Conservation (phyloP, 2,329 filamentous ascomycete species). For the Iodosphaeria phyllophila region DNA sequence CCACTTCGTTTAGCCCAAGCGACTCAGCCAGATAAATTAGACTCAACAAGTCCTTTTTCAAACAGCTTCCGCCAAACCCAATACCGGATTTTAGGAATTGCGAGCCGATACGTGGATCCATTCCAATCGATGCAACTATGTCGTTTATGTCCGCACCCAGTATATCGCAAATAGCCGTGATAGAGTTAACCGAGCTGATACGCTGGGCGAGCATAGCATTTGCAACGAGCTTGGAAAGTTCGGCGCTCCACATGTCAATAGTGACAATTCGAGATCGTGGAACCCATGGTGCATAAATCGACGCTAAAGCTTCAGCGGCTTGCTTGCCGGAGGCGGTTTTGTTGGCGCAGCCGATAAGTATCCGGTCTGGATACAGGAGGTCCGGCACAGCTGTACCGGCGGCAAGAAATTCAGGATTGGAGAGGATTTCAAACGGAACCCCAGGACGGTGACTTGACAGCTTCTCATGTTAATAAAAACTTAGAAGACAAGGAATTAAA, state of each 20-base stretch:
- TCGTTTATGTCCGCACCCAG: conserved; percentile 62
- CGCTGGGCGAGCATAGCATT: conserved; percentile 69
- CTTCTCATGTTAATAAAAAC: too few species aligned
- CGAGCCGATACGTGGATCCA: conserved; percentile 52
- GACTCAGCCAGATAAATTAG: conserved; percentile 56
- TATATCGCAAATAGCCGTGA: conserved; percentile 63
- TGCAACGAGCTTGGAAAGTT: conserved; percentile 60
- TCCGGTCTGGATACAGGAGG: conserved; percentile 50
- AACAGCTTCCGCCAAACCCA: conserved; percentile 66
- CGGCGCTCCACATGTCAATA: conserved; percentile 60
- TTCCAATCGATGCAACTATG: conserved; percentile 46
- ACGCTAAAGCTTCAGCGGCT: conserved; percentile 44
- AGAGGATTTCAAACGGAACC: conserved; percentile 55
- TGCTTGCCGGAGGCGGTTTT: conserved; percentile 38
- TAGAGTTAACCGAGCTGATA: conserved; percentile 64
- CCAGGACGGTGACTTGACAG: conserved; percentile 40
- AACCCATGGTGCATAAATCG: conserved; percentile 56
- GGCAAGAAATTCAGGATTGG: conserved; percentile 67
- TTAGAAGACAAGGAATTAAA: neutral
- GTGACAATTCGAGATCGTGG: conserved; percentile 46
- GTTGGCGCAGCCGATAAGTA: conserved; percentile 52
- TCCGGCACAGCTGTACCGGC: conserved; percentile 60
- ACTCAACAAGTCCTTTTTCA: conserved; percentile 63
- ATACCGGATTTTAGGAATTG: conserved; percentile 58
- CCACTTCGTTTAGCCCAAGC: conserved; percentile 50